Base-by-base conservation (phyloP, 1,284 basidiomycete genomes). In the Fistulinella cinereoalba region DNA sequence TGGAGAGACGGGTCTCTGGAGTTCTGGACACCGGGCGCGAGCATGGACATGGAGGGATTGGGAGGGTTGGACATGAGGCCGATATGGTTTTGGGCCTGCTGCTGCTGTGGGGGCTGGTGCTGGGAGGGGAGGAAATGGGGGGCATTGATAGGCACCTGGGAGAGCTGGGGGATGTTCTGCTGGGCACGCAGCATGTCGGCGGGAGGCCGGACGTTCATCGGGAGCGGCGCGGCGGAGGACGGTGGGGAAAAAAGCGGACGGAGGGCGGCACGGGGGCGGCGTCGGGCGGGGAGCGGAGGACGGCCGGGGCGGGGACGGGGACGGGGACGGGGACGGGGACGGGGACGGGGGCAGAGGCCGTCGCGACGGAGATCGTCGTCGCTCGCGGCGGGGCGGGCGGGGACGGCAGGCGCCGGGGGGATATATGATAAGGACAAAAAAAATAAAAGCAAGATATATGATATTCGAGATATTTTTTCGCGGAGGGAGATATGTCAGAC, bases 101-200 rank as follows among this genome's bases (percentile, higher is more conserved):
- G 66, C 47, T 57, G 62, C 39, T 64, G 67, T 15, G 50, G 34
- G 1, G 52, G 54, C 57, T 64, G 60, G 60, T 67, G 55, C 66
- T 68, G 60, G 21, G 70, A 67, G 42, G 70, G 64, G 32, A 71
- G 65, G 34, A 77, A 73, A 43, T 63, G 69, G 46, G 56, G 53
- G 43, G 62, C 45, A 48, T 65, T 66, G 44, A 74, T 71, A 51
- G 67, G 58, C 28, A 79, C 56, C 45, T 73, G 62, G 41, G 67
- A 51, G 51, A 74, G 65, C 55, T 71, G 72, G 27, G 70, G 61
- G 48, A 77, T 68, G 56, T 66, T 63, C 58, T 61, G 66, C 45
- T 67, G 67, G 7, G 47, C 2, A 46, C 75, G 74, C 32, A 80
- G 55, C 67, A 79, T 69, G 52, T 77, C 73, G 52, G 56, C 46